Conservation (phyloP, 208 protist genomes). For the Leishmania major region DNA sequence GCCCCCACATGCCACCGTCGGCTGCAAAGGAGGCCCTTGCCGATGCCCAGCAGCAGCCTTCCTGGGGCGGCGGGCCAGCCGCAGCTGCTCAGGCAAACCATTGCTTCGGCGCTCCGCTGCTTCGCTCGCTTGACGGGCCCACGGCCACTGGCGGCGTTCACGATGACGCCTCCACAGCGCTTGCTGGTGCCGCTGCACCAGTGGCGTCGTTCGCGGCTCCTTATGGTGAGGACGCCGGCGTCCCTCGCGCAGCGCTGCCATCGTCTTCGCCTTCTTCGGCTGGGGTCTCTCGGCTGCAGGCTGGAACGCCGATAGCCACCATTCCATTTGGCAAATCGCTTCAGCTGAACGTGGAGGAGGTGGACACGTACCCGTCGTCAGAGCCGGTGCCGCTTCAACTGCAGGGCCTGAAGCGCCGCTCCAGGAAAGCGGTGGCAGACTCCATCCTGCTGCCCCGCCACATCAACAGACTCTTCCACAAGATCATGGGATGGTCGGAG, state of each 20-base stretch:
- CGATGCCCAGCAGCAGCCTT: conserved; percentile 8
- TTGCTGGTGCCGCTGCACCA: background rate
- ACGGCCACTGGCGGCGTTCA: background rate
- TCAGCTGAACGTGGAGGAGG: conserved; percentile 72
- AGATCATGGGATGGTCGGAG: conserved; percentile 93
- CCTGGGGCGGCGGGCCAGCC: background rate
- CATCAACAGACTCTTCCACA: conserved; percentile 91
- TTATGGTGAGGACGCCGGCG: conserved; percentile 25
- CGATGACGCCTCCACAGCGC: background rate
- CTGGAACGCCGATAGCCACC: conserved; percentile 31
- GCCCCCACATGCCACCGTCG: conserved; percentile 19
- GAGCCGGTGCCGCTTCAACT: conserved; percentile 73
- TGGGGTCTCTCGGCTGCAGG: background rate
- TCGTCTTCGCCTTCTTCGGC: conserved; percentile 7
- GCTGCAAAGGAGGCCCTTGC: conserved; percentile 7
- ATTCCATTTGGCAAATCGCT: conserved; percentile 80
- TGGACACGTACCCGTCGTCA: conserved; percentile 50
- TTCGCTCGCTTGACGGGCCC: background rate
- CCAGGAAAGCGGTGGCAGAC: conserved; percentile 64
- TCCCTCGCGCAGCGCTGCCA: conserved; percentile 14
- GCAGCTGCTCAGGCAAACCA: background rate
- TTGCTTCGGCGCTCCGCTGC: background rate
- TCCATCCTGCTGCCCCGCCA: conserved; percentile 83
- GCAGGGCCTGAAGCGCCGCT: conserved; percentile 64
- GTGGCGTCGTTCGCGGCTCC: conserved; percentile 1